These are phyloP conservation scores for Talaromyces sp. DNA, from an alignment of 2,329 filamentous ascomycete genomes.

Conservation along the genomic window DNA sequence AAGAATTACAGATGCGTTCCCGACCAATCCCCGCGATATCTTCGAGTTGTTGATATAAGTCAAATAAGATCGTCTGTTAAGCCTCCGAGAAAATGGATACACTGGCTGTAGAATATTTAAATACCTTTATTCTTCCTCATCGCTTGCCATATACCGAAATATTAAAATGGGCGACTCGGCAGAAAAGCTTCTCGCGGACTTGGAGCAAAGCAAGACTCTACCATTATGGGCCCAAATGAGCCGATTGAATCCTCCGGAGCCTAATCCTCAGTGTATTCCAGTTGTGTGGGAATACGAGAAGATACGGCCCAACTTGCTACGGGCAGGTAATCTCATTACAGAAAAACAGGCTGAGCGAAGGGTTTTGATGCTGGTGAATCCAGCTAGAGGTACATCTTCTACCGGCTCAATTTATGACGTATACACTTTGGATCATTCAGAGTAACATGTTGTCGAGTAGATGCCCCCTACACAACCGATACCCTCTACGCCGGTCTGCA, in stretches of 20 bases:
- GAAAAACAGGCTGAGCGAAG: constrained; percentile 40
- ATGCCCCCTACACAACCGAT: constrained; percentile 56
- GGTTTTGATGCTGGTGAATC: constrained; percentile 44
- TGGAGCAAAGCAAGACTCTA: constrained; percentile 25
- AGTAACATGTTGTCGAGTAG: constrained; percentile 25
- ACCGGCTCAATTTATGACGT: no score
- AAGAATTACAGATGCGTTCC: not conserved
- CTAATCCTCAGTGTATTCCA: constrained; percentile 45
- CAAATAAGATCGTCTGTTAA: not conserved
- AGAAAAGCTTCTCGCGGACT: constrained; percentile 23
- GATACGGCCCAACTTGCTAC: constrained; percentile 35
- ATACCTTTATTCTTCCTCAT: not conserved
- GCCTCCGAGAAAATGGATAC: not conserved
- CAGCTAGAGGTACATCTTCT: constrained; percentile 26
- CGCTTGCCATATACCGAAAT: not conserved
- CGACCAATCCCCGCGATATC: not conserved
- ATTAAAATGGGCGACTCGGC: not conserved
- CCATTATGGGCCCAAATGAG: constrained; percentile 53
- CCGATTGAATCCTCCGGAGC: constrained; percentile 46
- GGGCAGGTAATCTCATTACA: constrained; percentile 36
- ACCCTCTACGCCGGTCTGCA: constrained; percentile 58
- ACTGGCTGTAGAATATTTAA: not conserved
- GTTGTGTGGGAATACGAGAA: constrained; percentile 37
- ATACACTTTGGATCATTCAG: not conserved
- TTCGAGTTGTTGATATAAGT: not conserved